Evolutionary conservation across 306 rosid genomes (phyloP).

Genomic region (Cicer pinnatifidum): DNA sequence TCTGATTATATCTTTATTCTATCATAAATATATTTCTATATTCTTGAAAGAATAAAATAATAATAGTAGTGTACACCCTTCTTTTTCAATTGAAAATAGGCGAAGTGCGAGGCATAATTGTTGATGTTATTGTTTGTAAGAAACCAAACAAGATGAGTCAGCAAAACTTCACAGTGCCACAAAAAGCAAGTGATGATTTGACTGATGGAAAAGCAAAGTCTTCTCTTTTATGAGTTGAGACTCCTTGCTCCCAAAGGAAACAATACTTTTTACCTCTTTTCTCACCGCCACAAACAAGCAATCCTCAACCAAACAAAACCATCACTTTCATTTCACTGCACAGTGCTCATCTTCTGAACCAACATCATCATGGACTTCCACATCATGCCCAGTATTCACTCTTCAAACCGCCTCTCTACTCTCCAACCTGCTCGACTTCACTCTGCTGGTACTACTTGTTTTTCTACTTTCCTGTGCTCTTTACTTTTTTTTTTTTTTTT

Average conservation of each 20-base stretch:
- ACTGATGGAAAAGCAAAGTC: too few species aligned
- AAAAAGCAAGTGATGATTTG: too few species aligned
- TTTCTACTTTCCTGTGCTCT: neutral
- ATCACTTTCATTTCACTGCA: slow-evolving; percentile 2
- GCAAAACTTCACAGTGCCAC: too few species aligned
- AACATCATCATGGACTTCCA: slow-evolving; percentile 53
- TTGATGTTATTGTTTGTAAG: too few species aligned
- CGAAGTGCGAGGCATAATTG: too few species aligned
- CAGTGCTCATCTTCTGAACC: slow-evolving; percentile 9
- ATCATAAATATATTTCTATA: too few species aligned
- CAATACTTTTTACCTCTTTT: slow-evolving; percentile 1
- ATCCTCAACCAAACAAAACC: slow-evolving; percentile 39
- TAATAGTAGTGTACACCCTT: too few species aligned
- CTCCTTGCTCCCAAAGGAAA: neutral
- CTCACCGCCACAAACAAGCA: neutral
- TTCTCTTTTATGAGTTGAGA: neutral
- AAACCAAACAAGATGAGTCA: too few species aligned
- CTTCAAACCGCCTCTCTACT: slow-evolving; percentile 65
- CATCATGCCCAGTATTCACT: slow-evolving; percentile 65
- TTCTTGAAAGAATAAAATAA: too few species aligned
- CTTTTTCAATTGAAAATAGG: too few species aligned
- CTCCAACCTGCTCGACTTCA: slow-evolving; percentile 67
- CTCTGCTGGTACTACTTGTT: slow-evolving; percentile 63
- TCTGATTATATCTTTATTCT: too few species aligned
- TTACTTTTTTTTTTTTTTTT: neutral